These are phyloP conservation scores for Chalaropsis thielavioides DNA, from an alignment of 2,329 filamentous ascomycete genomes.

Conservation along the genomic window DNA sequence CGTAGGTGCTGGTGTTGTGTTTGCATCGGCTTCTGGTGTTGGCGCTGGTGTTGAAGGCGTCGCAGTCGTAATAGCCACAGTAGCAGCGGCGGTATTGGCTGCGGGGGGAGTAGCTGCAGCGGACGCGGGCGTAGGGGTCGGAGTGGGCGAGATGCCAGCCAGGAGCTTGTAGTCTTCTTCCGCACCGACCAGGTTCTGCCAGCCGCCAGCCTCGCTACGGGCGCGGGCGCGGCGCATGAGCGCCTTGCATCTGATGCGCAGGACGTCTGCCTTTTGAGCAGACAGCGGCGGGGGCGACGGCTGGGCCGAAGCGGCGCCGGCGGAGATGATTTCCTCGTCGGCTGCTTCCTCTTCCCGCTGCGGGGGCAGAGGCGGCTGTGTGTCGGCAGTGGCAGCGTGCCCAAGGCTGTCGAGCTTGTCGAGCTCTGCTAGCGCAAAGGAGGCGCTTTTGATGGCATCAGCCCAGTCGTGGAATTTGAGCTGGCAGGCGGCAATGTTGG, in stretches of 20 bases:
- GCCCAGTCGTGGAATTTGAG: constrained; percentile 78
- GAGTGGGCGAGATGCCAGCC: constrained; percentile 21
- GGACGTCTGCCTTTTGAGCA: constrained; percentile 42
- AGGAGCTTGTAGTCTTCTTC: constrained; percentile 66
- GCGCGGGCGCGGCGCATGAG: constrained; percentile 67
- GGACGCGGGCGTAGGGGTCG: constrained; percentile 27
- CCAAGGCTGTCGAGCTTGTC: constrained; percentile 38
- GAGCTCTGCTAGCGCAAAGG: constrained; percentile 57
- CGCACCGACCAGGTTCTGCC: constrained; percentile 66
- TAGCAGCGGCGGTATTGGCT: not conserved
- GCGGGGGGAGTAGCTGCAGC: not conserved
- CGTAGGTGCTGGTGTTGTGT: not conserved
- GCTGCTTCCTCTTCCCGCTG: constrained; percentile 32
- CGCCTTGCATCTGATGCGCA: constrained; percentile 67
- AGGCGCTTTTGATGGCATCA: constrained; percentile 60
- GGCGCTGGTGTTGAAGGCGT: not conserved
- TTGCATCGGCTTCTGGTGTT: not conserved
- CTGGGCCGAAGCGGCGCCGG: constrained; percentile 39
- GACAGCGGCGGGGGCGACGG: constrained; percentile 22
- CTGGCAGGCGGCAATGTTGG: constrained; percentile 81
- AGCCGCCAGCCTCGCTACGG: constrained; percentile 55
- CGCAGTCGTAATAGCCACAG: not conserved
- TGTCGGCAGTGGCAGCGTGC: constrained; percentile 21
- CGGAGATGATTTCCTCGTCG: constrained; percentile 46
- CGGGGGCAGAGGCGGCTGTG: not conserved